Evolutionary conservation across 2,329 filamentous ascomycete species (phyloP).

Genomic region (Colletotrichum sp.): DNA sequence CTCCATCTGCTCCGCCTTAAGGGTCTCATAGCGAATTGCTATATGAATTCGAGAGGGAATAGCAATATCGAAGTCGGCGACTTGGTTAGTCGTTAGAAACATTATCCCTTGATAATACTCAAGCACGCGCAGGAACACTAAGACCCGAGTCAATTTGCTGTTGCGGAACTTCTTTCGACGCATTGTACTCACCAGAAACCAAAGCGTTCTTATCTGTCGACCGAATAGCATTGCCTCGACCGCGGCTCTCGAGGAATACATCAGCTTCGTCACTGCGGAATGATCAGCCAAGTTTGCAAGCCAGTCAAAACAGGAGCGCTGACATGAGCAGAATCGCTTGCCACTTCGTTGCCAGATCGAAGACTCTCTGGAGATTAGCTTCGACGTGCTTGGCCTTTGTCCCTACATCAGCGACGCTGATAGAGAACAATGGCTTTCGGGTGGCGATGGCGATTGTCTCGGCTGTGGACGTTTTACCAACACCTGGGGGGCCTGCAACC

Average conservation of each 20-base stretch:
- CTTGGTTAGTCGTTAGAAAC: background rate
- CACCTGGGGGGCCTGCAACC: constrained; percentile 13
- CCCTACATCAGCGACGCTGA: constrained; percentile 8
- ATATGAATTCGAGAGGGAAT: background rate
- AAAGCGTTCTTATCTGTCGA: background rate
- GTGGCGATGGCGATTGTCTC: constrained; percentile 13
- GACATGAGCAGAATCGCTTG: background rate
- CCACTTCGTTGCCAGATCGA: background rate
- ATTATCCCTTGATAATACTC: background rate
- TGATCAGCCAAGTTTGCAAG: background rate
- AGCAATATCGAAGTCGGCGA: background rate
- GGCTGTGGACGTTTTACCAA: constrained; percentile 20
- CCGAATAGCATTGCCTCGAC: background rate
- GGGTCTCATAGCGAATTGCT: background rate
- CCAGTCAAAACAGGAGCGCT: background rate
- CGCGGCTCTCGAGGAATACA: background rate
- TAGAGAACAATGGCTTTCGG: constrained; percentile 13
- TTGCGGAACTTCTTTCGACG: background rate
- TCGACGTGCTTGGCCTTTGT: background rate
- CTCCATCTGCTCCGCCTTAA: background rate
- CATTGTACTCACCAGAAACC: background rate
- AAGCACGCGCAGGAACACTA: background rate
- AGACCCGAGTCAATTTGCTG: background rate
- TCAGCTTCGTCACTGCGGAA: background rate
- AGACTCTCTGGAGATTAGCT: background rate